Evolutionary conservation across 2,329 filamentous ascomycete species (phyloP).

Genomic region (Trichoderma citrinoviride): DNA sequence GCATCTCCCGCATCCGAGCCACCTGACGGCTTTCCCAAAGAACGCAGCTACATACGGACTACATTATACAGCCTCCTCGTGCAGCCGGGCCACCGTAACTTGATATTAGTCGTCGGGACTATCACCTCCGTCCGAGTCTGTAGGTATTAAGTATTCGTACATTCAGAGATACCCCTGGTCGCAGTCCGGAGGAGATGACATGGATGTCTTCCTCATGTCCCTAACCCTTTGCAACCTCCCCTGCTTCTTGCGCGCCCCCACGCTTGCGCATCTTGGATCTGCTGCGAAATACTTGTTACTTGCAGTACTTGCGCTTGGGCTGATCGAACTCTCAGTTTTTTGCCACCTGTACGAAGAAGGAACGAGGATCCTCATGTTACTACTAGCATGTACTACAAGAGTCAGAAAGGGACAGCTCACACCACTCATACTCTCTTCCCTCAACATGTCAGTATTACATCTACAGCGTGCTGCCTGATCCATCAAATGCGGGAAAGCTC

Average conservation of each 20-base stretch:
- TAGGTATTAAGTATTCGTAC: not conserved
- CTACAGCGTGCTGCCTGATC: too few relatives aligned
- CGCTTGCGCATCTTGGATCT: conserved; percentile 7
- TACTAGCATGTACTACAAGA: too few relatives aligned
- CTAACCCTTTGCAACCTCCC: conserved; percentile 15
- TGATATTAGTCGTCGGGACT: not conserved
- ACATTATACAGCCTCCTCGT: not conserved
- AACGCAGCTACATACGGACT: not conserved
- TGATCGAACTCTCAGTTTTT: too few relatives aligned
- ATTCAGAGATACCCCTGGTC: too few relatives aligned
- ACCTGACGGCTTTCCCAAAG: not conserved
- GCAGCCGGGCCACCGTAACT: not conserved
- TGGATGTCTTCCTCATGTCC: not conserved
- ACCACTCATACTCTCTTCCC: too few relatives aligned
- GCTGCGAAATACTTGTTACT: not conserved
- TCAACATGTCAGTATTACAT: too few relatives aligned
- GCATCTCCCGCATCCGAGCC: not conserved
- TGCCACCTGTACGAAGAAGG: too few relatives aligned
- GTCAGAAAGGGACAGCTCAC: too few relatives aligned
- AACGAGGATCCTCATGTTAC: too few relatives aligned
- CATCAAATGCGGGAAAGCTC: too few relatives aligned
- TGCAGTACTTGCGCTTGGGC: too few relatives aligned
- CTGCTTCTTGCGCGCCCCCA: conserved; percentile 4
- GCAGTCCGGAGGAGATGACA: not conserved
- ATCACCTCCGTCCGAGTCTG: not conserved